Base-by-base conservation (phyloP, 768 basidiomycete genomes). In the Pleurotus eryngii region DNA sequence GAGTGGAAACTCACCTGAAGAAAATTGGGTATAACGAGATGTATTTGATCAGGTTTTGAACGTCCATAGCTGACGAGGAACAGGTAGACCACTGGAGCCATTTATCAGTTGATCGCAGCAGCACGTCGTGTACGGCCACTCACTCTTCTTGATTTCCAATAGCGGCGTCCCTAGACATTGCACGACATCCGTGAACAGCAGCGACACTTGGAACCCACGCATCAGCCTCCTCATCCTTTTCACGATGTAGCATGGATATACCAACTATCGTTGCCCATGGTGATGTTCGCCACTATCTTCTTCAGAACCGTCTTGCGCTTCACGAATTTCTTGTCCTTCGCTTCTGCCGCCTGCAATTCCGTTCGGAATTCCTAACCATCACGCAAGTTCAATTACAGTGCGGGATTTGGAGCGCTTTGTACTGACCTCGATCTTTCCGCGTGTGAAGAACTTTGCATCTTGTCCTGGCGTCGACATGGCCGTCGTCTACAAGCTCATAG, bases 231-330 rank as follows among this genome's bases (percentile, higher is more conserved):
- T 61, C 63, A 62, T 58, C 60, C 60, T 62, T 59, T 53, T 49
- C 50, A 39, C 60, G 59, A 54, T 61, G 56, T 37, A 64, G 58
- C 59, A 58, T 64, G 67, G 60, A 63, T 63, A 63, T 70, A 85
- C 94, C 74, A 69, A 97, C 96, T 95, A 74, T 98, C 95, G 68
- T 95, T 97, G 45, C 97, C 97, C 95, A 99, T 98, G 3, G 97
- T 99, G 72, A 98, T 98, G 72, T 98, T 98, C 42, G 97, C 97
- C 11, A 98, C 94, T 59, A 98, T 89, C 78, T 95, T 96, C 82
- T 99, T 98, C 64, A 98, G 74, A 17, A 92, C 89, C 0, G 85
- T 95, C 82, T 95, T 98, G 65, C 95, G 84, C 73, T 95, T 95
- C 63, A 85, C 76, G 62, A 83, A 98, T 66, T 95, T 96, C 81